Percentiles rank a stretch among this genome's conserved stretches.
These are phyloP conservation scores for Curvularia sp. DNA, from an alignment of 2,329 filamentous ascomycete genomes.

Conservation along the genomic window DNA sequence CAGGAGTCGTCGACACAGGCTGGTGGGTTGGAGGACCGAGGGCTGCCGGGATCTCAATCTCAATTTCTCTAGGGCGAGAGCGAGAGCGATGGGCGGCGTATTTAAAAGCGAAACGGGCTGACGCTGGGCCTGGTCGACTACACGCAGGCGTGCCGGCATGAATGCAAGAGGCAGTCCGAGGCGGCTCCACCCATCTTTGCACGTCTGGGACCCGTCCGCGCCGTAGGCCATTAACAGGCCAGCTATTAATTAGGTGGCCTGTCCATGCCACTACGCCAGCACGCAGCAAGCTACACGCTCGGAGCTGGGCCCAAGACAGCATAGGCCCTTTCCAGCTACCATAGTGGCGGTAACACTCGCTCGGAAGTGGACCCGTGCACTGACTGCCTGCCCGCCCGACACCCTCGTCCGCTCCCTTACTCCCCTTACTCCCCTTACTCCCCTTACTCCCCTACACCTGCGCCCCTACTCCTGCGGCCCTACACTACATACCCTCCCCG, in stretches of 20 bases:
- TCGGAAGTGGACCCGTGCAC: conserved; percentile 24
- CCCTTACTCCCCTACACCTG: not conserved
- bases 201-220: conserved; percentile 32
- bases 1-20: no score
- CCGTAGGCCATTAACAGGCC: conserved; percentile 30
- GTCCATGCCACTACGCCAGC: conserved; percentile 27
- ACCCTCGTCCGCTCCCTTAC: conserved; percentile 8
- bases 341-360: conserved; percentile 27
- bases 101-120: conserved; percentile 37
- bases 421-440: not conserved
- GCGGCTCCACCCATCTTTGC: conserved; percentile 31
- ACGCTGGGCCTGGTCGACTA: conserved; percentile 27
- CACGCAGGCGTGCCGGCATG: conserved; percentile 22
- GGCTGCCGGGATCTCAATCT: conserved; percentile 31
- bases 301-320: conserved; percentile 25
- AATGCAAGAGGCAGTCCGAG: conserved; percentile 23
- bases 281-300: conserved; percentile 17
- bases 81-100: conserved; percentile 28
- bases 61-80: conserved; percentile 32
- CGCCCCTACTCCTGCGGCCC: not conserved
- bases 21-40: no score
- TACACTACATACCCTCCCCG: not conserved
- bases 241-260: conserved; percentile 32
- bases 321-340: conserved; percentile 31
- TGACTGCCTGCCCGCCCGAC: conserved; percentile 14